Base-by-base conservation (phyloP, 2,329 filamentous ascomycete genomes). In the Immersiporthe knoxdaviesiana region DNA sequence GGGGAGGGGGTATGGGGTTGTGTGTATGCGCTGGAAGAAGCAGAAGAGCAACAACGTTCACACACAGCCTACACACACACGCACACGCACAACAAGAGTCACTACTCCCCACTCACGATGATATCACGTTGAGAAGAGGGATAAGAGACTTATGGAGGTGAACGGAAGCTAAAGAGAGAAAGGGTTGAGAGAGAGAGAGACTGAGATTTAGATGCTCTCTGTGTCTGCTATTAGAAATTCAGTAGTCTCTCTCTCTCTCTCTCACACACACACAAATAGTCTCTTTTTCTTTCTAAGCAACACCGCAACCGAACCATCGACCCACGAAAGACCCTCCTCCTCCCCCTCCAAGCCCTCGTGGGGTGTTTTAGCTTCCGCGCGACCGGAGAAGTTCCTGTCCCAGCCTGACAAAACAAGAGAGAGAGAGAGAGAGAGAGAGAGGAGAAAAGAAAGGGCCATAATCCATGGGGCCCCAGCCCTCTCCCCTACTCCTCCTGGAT, bases 321-420 rank as follows among this genome's bases (percentile, higher is more conserved):
- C 24, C 62, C 62, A 52, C 41, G 58, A 60, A 63, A 30, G 39
- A 32, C n/a, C 39, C 41, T 30, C 30, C 39, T 21, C 37, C 60
- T 14, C 39, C 41, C 21, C 30, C 39, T 21, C 37, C 60, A n/a
- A n/a, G 11, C 14, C 24, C 24, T 21, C 12, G 18, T 35, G 16
- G n/a, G 18, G 8, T 35, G 27, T n/a, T 5, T 30, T 64, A 70
- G 60, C 52, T 41, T 41, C 10, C 52, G 65, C 69, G 39, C 63
- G 61, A 62, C 67, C 69, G 69, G 69, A 69, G 69, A 59, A 52
- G 64, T 54, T 58, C 52, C 41, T 64, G 58, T 64, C 30, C 44
- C 21, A 60, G 66, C 21, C 63, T 61, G 68, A 54, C 39, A 63
- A 67, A 58, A 50, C 63, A 52, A 68, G 27, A 59, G 50, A 41